Evolutionary conservation across 305 asterid species (phyloP).

Genomic region (Rubia occidens): DNA sequence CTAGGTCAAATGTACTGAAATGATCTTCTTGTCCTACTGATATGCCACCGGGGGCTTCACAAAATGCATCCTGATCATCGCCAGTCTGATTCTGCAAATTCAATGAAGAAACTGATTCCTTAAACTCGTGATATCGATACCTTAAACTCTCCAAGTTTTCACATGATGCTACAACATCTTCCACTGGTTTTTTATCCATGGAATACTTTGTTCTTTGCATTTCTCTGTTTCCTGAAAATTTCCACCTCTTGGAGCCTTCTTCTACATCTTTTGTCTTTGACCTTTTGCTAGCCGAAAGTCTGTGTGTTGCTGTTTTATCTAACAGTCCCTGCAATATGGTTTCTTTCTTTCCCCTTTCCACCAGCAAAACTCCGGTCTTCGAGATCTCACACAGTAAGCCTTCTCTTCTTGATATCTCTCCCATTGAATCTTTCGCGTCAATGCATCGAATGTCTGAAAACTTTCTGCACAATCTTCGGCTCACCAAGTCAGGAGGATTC

Average conservation of each 20-base stretch:
- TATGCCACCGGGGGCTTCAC: slow-evolving; percentile 2
- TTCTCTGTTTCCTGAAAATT: slow-evolving; percentile 15
- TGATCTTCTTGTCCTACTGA: slow-evolving; percentile 12
- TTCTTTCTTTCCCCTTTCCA: slow-evolving; percentile 22
- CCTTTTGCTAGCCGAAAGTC: slow-evolving; percentile 1
- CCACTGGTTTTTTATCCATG: not conserved
- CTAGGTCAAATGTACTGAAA: not conserved
- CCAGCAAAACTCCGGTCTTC: slow-evolving; percentile 18
- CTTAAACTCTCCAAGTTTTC: slow-evolving; percentile 4
- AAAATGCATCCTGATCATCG: slow-evolving; percentile 18
- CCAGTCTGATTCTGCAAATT: slow-evolving; percentile 13
- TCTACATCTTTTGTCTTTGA: slow-evolving; percentile 4
- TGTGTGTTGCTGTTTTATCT: slow-evolving; percentile 13
- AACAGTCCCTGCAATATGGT: slow-evolving; percentile 13
- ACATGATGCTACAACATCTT: not conserved
- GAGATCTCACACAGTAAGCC: slow-evolving; percentile 16
- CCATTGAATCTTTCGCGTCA: slow-evolving; percentile 6
- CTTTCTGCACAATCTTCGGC: slow-evolving; percentile 17
- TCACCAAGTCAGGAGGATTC: not conserved
- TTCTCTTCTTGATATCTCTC: slow-evolving; percentile 19
- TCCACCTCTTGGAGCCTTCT: not conserved
- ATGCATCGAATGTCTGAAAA: slow-evolving; percentile 12
- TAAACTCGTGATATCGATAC: not conserved
- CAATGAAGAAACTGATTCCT: slow-evolving; percentile 4
- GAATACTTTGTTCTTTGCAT: not conserved